Conservation (phyloP, 2,329 filamentous ascomycete species). For the Paraconiothyrium brasiliense region DNA sequence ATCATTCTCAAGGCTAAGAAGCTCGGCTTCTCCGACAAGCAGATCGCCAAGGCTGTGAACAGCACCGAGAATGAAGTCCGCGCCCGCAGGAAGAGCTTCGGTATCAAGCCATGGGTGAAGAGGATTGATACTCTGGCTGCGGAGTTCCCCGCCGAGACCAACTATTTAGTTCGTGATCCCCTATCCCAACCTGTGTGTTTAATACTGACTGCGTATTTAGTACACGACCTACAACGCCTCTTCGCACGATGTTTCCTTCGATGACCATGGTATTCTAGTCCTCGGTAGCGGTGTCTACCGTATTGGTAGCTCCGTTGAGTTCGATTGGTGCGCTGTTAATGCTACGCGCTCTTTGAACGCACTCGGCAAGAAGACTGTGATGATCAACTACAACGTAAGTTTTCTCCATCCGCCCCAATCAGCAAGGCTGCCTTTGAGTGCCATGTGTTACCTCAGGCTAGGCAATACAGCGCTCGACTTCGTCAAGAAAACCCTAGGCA, state of each 20-base stretch:
- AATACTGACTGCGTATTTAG: constrained; percentile 51
- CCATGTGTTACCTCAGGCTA: neutral
- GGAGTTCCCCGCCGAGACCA: constrained; percentile 93
- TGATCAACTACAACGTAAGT: constrained; percentile 75
- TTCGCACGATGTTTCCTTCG: constrained; percentile 90
- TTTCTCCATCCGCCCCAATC: neutral
- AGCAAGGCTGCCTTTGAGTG: no score
- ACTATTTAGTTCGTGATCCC: constrained; percentile 65
- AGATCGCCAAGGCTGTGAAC: constrained; percentile 87
- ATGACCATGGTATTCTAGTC: constrained; percentile 89
- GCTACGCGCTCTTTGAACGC: constrained; percentile 82
- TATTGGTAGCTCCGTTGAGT: constrained; percentile 97
- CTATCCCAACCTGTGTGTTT: neutral
- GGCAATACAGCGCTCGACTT: neutral
- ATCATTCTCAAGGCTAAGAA: constrained; percentile 93
- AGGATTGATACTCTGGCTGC: constrained; percentile 97
- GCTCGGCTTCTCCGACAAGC: constrained; percentile 95
- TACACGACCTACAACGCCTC: constrained; percentile 98
- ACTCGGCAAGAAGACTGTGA: constrained; percentile 95
- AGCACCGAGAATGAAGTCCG: constrained; percentile 91
- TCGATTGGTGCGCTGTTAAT: constrained; percentile 97
- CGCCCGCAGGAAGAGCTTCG: constrained; percentile 82
- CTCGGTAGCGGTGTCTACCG: constrained; percentile 96
- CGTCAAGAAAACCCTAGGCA: no score
- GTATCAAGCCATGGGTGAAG: constrained; percentile 95